Conservation (phyloP, 2,329 filamentous ascomycete genomes). For the Ophiostoma angusticollis region DNA sequence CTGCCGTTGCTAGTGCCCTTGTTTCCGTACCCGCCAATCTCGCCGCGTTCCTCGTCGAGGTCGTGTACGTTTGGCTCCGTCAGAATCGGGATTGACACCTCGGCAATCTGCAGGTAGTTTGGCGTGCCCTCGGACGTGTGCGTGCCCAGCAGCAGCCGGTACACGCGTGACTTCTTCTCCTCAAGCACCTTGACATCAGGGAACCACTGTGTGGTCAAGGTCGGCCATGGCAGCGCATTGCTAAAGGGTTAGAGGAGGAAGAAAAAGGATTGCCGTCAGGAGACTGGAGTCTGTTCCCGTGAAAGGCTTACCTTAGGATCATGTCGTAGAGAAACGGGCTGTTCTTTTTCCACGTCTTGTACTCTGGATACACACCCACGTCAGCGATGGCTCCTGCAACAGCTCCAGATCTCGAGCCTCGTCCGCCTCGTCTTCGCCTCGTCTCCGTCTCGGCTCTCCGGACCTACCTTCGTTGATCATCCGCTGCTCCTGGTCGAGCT, state of each 20-base stretch:
- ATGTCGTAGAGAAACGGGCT: conserved; percentile 96
- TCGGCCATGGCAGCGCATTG: conserved; percentile 93
- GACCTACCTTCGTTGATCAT: conserved; percentile 74
- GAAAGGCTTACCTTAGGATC: conserved; percentile 56
- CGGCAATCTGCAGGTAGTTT: conserved; percentile 91
- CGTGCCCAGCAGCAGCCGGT: conserved; percentile 84
- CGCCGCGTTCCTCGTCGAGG: conserved; percentile 82
- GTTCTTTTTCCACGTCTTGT: conserved; percentile 99
- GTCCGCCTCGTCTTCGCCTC: neutral
- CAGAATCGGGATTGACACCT: conserved; percentile 81
- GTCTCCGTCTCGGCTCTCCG: conserved; percentile 12
- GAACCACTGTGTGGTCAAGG: conserved; percentile 94
- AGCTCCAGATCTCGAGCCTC: neutral
- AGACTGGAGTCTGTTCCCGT: neutral
- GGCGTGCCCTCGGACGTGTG: conserved; percentile 77
- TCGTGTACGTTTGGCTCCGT: conserved; percentile 62
- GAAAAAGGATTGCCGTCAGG: conserved; percentile 5
- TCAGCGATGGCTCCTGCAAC: neutral
- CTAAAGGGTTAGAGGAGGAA: conserved; percentile 26
- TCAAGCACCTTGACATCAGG: conserved; percentile 83
- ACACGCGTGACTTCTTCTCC: conserved; percentile 75
- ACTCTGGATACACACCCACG: conserved; percentile 47
- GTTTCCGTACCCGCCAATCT: conserved; percentile 86
- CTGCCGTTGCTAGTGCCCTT: conserved; percentile 30
- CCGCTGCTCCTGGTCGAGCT: conserved; percentile 64